phyloP scores from a whole-genome alignment of 768 basidiomycete genomes.

The Collybia mongolica region DNA sequence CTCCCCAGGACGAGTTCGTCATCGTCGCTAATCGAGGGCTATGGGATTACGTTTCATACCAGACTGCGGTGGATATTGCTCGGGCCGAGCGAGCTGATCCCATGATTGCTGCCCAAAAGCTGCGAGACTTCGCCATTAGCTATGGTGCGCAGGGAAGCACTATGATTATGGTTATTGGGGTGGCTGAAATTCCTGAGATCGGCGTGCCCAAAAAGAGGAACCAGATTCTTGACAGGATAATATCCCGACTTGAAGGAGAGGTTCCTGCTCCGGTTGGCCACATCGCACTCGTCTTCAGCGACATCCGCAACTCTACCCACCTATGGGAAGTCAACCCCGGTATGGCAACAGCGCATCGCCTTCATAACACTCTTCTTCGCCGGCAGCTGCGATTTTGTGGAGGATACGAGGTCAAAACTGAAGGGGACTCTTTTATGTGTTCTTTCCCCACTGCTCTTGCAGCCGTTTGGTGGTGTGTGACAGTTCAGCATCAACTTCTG shows the following conservation, averaged over 20 bases:
- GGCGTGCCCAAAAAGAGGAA: slow-evolving; percentile 42
- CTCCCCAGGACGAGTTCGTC: slow-evolving; percentile 90
- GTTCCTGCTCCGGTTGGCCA: slow-evolving; percentile 84
- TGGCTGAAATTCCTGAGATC: slow-evolving; percentile 71
- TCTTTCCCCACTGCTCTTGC: slow-evolving; percentile 89
- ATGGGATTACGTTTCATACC: slow-evolving; percentile 93
- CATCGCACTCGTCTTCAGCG: slow-evolving; percentile 94
- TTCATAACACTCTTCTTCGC: slow-evolving; percentile 87
- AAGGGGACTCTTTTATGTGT: slow-evolving; percentile 99
- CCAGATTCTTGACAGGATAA: slow-evolving; percentile 54
- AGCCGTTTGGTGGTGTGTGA: slow-evolving; percentile 88
- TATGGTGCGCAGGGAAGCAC: slow-evolving; percentile 92
- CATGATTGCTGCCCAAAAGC: slow-evolving; percentile 90
- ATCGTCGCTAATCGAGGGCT: slow-evolving; percentile 92
- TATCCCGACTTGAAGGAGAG: slow-evolving; percentile 70
- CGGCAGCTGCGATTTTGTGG: slow-evolving; percentile 86
- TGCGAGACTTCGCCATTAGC: slow-evolving; percentile 94
- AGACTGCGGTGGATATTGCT: slow-evolving; percentile 96
- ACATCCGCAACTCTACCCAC: slow-evolving; percentile 95
- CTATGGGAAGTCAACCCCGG: slow-evolving; percentile 96
- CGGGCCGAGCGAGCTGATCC: slow-evolving; percentile 60
- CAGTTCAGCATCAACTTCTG: slow-evolving; percentile 81
- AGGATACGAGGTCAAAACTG: slow-evolving; percentile 98
- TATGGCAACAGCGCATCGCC: slow-evolving; percentile 89
- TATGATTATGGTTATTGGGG: slow-evolving; percentile 97